phyloP scores from a whole-genome alignment of 1,284 basidiomycete genomes.

The Microbotryomycetes sp. region DNA sequence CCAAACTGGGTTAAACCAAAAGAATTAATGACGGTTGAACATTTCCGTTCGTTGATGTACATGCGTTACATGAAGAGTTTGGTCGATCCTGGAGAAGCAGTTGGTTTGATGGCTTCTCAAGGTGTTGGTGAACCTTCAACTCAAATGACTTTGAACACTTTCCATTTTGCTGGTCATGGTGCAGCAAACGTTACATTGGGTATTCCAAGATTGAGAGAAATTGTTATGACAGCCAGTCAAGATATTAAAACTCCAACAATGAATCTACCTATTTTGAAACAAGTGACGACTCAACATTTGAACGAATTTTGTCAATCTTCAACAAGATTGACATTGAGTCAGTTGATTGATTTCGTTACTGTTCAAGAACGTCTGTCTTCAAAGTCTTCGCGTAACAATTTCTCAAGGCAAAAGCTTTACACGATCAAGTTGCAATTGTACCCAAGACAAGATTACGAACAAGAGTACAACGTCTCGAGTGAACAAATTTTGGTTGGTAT shows the following conservation, averaged over 20 bases:
- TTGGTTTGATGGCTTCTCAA: slow-evolving; percentile 95
- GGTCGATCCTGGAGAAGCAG: slow-evolving; percentile 95
- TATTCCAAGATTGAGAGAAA: slow-evolving; percentile 97
- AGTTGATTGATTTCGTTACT: slow-evolving; percentile 75
- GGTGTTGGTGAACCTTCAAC: slow-evolving; percentile 98
- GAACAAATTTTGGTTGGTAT: slow-evolving; percentile 69
- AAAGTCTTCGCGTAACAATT: slow-evolving; percentile 53
- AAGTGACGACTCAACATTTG: slow-evolving; percentile 54
- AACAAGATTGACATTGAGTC: slow-evolving; percentile 77
- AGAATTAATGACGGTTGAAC: slow-evolving; percentile 51
- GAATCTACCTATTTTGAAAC: slow-evolving; percentile 65
- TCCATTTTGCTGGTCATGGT: slow-evolving; percentile 98
- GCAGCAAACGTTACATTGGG: slow-evolving; percentile 98
- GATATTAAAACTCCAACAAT: slow-evolving; percentile 99
- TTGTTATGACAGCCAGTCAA: slow-evolving; percentile 97
- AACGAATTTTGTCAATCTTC: slow-evolving; percentile 84
- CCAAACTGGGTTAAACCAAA: slow-evolving; percentile 45
- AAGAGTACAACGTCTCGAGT: slow-evolving; percentile 76
- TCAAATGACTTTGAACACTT: slow-evolving; percentile 99
- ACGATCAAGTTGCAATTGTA: slow-evolving; percentile 79
- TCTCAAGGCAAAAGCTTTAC: slow-evolving; percentile 68
- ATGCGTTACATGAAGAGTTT: slow-evolving; percentile 87
- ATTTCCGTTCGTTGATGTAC: slow-evolving; percentile 75
- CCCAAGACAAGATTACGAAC: slow-evolving; percentile 72
- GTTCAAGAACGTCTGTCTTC: slow-evolving; percentile 73